phyloP scores from a whole-genome alignment of 768 basidiomycete species.

The Auriscalpium microsporum region DNA sequence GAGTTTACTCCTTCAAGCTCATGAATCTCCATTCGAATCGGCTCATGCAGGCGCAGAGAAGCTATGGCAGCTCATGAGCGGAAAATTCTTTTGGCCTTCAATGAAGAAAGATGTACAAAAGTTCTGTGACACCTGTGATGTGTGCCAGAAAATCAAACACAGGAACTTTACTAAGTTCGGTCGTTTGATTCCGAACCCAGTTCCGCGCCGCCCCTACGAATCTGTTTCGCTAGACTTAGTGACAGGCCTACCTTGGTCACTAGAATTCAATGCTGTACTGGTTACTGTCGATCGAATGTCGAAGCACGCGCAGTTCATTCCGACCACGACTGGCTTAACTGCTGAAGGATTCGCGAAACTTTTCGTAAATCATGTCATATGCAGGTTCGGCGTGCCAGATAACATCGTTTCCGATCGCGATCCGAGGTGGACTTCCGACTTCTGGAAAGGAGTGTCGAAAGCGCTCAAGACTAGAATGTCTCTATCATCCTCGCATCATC shows the following conservation, averaged over 20 bases:
- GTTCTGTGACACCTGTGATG: constrained; percentile 7
- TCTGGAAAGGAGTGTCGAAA: background rate
- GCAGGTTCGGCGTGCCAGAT: background rate
- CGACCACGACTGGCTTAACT: constrained; percentile 7
- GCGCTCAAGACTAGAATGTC: background rate
- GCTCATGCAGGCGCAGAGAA: constrained; percentile 9
- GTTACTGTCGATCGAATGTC: constrained; percentile 17
- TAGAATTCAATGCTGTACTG: constrained; percentile 8
- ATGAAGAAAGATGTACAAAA: constrained; percentile 6
- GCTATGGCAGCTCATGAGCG: background rate
- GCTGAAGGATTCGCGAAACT: constrained; percentile 5
- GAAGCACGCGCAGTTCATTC: constrained; percentile 24
- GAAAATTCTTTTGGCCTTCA: background rate
- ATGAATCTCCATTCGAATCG: constrained; percentile 3
- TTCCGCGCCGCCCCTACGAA: constrained; percentile 12
- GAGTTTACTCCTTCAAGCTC: background rate
- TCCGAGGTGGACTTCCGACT: background rate
- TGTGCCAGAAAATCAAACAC: constrained; percentile 11
- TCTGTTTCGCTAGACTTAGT: constrained; percentile 7
- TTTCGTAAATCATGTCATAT: constrained; percentile 4
- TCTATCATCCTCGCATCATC: background rate
- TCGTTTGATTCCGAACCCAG: constrained; percentile 1
- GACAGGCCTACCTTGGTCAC: constrained; percentile 4
- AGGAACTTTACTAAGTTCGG: constrained; percentile 2
- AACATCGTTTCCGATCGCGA: background rate